Conservation (phyloP, 1,139 yeast species). For the Protomyces lactucae-debilis region DNA sequence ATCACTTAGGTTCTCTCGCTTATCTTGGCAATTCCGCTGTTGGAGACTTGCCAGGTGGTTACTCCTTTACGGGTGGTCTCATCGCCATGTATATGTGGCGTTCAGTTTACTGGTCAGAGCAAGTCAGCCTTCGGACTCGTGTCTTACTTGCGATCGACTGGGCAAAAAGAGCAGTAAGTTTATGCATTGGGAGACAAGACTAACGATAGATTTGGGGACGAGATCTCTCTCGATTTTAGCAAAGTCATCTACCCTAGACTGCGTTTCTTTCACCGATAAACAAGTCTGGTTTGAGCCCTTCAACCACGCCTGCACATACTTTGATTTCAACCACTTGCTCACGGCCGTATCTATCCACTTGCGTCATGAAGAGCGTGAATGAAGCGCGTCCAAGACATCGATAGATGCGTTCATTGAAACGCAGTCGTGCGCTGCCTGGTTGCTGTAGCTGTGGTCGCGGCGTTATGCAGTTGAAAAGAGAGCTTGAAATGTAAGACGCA, state of each 20-base stretch:
- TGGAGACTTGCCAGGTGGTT: conserved; percentile 54
- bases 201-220: conserved; percentile 24
- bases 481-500: background rate
- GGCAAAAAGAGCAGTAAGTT: conserved; percentile 46
- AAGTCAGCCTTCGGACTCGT: conserved; percentile 56
- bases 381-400: background rate
- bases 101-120: conserved; percentile 59
- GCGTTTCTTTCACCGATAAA: background rate
- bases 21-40: conserved; percentile 63
- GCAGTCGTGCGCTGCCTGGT: background rate
- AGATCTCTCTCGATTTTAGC: conserved; percentile 27
- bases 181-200: background rate
- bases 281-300: background rate
- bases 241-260: background rate
- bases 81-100: conserved; percentile 65
- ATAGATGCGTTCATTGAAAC: background rate
- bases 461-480: background rate
- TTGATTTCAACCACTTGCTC: background rate
- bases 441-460: background rate
- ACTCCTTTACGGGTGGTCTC: conserved; percentile 54
- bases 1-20: conserved; percentile 58
- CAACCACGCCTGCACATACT: background rate
- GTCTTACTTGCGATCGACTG: conserved; percentile 58
- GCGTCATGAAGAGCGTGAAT: background rate
- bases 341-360: background rate